Evolutionary conservation across 768 basidiomycete genomes (phyloP), one percentile per base, ranked within the genome.

Genomic region (Tylopilus sp.): DNA sequence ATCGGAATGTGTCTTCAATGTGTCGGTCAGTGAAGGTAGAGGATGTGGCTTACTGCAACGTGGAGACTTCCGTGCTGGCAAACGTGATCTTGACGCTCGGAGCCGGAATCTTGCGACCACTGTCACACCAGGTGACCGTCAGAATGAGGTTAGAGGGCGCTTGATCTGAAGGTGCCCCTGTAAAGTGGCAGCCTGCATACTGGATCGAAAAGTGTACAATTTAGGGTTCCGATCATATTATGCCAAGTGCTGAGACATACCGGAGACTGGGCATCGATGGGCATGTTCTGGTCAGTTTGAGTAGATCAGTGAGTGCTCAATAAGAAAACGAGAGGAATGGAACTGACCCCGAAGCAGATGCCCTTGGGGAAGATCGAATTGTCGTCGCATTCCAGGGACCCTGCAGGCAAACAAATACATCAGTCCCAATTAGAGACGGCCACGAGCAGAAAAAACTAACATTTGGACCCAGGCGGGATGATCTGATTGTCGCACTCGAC

Each of bases 401-500:
- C 53, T 57, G n/a, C 24, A 22, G n/a, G 16, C 25, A n/a, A 37
- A 34, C n/a, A 25, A 3, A n/a, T 22, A 14, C 0, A 14, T 57
- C 5, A 50, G 44, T 16, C n/a, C 34, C 1, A 11, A 2, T n/a
- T 4, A 45, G n/a, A 21, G 2, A 19, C 3, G 8, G 30, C 8
- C 1, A n/a, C 7, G 7, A 2, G 14, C 3, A 3, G 25, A n/a
- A 12, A 31, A 2, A 4, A 57, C 53, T 4, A 16, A 57, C 54
- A 57, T 47, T 30, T 46, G 21, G 12, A 47, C 6, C 40, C 48
- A 19, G 53, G 14, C 8, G 53, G 56, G 30, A 47, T 55, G 33
- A 43, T 22, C 6, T 22, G 16, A 25, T 25, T 57, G 34, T 46
- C 38, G n/a, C 56, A 55, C 17, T 55, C 56, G 21, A 57, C 16